Base-by-base conservation (phyloP, 495 filamentous ascomycete species). In the Trichocladium uniseriatum region DNA sequence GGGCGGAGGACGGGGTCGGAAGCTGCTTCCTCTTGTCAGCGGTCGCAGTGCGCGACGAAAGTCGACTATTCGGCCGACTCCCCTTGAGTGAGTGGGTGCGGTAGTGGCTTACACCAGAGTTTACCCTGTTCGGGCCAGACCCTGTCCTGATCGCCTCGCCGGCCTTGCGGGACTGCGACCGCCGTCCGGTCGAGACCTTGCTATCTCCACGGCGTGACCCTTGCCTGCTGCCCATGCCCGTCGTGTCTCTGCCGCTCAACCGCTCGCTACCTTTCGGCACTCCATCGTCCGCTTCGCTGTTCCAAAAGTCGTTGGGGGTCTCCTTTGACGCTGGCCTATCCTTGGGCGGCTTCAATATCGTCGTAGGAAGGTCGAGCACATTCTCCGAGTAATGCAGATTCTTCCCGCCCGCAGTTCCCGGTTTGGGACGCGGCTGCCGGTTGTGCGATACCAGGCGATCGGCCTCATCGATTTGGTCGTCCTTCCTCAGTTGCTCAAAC, bases 341-440 rank as follows among this genome's bases (percentile, higher is more conserved):
- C 49, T 69, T 75, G 22, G 56, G 94, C 63, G 51, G 18, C 51
- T 53, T 49, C 43, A 50, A 1, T 43, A 52, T 61, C 32, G 59
- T 49, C 40, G 55, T 49, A 19, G 73, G 74, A 49, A 72, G 69
- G 56, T 85, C 84, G 5, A 97, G 80, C 20, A 97, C 91, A 55
- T 94, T 96, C 61, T 97, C 91, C 1, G 84, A 84, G 59, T 89
- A 82, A 63, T 94, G 87, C 20, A 95, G 69, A 56, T 96, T 96
- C 74, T 94, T 94, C 13, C 88, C 89, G 1, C 83, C 84, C 24
- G 80, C 79, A 1, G 86, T 92, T 6, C 86, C 85, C 6, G 84
- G 81, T 55, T 87, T 86, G 3, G 82, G 69, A 16, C 74, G 69
- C 35, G 77, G 79, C 7, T 83, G 63, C 18, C 87, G 79, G 59